A percentile compares a stretch with the other conserved stretches of the same genome.
These are phyloP conservation scores for Tephrocybe sp. DNA, from an alignment of 768 basidiomycete species.

Conservation along the genomic window DNA sequence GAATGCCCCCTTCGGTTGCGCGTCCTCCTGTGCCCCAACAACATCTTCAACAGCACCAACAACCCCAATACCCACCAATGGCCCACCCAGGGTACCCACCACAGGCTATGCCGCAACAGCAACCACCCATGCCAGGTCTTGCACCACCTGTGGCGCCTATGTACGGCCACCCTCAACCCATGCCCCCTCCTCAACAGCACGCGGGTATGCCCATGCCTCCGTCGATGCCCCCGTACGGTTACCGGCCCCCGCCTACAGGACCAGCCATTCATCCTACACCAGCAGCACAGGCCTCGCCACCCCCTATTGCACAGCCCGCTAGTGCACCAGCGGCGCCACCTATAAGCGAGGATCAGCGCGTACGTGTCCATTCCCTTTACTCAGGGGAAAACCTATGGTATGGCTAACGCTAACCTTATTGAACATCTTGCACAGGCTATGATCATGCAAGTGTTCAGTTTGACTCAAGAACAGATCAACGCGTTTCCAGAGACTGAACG, in stretches of 20 bases:
- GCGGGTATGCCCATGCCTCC: slow-evolving; percentile 29
- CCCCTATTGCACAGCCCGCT: slow-evolving; percentile 27
- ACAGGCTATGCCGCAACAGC: slow-evolving; percentile 27
- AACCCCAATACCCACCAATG: slow-evolving; percentile 24
- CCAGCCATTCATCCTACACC: slow-evolving; percentile 28
- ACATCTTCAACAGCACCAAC: slow-evolving; percentile 29
- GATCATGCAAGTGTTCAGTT: slow-evolving; percentile 80
- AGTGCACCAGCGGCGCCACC: slow-evolving; percentile 34
- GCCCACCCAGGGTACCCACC: slow-evolving; percentile 32
- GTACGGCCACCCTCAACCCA: slow-evolving; percentile 28
- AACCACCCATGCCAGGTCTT: slow-evolving; percentile 18
- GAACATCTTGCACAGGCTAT: slow-evolving; percentile 52
- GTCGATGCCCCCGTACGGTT: slow-evolving; percentile 30
- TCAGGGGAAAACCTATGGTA: slow-evolving; percentile 9
- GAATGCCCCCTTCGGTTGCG: slow-evolving; percentile 18
- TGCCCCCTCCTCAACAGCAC: slow-evolving; percentile 11
- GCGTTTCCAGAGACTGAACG: slow-evolving; percentile 76
- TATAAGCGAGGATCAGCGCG: slow-evolving; percentile 52
- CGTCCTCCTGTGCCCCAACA: slow-evolving; percentile 32
- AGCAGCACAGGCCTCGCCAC: slow-evolving; percentile 18
- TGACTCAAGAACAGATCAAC: slow-evolving; percentile 83
- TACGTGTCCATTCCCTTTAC: slow-evolving; percentile 17
- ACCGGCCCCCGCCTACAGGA: slow-evolving; percentile 30
- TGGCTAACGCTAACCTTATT: not conserved
- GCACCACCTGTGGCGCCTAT: slow-evolving; percentile 31